phyloP scores from a whole-genome alignment of 345 rosid species.

The Lepidium sativum region DNA sequence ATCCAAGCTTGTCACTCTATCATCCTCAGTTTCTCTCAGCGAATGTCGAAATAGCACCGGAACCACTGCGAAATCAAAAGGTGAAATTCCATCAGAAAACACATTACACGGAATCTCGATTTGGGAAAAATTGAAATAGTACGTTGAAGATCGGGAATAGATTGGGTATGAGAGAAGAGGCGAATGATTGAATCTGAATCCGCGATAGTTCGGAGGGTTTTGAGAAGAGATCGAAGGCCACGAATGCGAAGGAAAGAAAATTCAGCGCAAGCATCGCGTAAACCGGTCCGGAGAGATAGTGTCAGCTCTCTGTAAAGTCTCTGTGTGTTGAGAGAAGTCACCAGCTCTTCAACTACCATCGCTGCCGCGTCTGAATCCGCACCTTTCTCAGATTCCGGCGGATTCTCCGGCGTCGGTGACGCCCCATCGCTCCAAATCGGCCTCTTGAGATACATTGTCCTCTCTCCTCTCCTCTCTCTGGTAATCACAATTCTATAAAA shows the following conservation, averaged over 20 bases:
- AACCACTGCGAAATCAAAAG: conserved; percentile 47
- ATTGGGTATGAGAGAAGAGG: conserved; percentile 68
- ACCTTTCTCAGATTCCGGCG: background rate
- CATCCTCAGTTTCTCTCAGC: conserved; percentile 57
- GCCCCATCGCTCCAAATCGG: conserved; percentile 48
- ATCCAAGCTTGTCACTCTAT: conserved; percentile 55
- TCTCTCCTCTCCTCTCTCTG: background rate
- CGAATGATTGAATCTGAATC: conserved; percentile 62
- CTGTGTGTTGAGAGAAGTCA: conserved; percentile 51
- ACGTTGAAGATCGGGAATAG: conserved; percentile 79
- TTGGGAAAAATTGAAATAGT: background rate
- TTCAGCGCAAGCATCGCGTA: conserved; percentile 79
- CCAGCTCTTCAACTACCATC: conserved; percentile 68
- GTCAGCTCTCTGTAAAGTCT: conserved; percentile 79
- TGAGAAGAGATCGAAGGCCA: conserved; percentile 80
- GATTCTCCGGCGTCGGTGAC: conserved; percentile 26
- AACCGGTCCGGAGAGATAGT: conserved; percentile 78
- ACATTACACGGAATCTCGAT: background rate
- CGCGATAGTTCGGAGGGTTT: conserved; percentile 69
- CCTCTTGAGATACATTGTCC: conserved; percentile 49
- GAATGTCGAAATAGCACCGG: conserved; percentile 74
- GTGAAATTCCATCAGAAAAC: background rate
- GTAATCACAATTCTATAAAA: background rate
- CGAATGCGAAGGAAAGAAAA: conserved; percentile 91
- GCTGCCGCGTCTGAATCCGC: conserved; percentile 27